Conservation (phyloP, 2,329 filamentous ascomycete species). For the Diplodia mutila region DNA sequence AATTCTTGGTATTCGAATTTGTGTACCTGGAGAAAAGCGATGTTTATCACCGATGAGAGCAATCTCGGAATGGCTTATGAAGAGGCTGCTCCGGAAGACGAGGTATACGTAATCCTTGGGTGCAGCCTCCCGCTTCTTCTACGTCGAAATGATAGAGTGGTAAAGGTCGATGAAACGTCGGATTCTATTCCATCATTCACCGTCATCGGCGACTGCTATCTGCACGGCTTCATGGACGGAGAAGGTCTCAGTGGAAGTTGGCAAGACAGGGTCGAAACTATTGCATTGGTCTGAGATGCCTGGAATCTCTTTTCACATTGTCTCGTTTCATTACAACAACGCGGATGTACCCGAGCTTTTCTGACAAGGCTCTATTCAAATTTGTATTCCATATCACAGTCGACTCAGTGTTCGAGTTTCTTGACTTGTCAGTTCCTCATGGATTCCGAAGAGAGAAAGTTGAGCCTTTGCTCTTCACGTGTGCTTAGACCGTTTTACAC, state of each 20-base stretch:
- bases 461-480: no score
- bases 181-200: background rate
- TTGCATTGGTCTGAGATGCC: background rate
- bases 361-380: no score
- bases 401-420: no score
- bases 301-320: no score
- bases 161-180: background rate
- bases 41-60: background rate
- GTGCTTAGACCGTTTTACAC: no score
- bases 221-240: background rate
- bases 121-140: background rate
- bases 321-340: no score
- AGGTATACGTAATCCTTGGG: background rate
- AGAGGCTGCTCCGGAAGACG: background rate
- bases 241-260: background rate
- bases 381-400: no score
- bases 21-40: background rate
- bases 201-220: background rate
- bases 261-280: background rate
- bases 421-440: no score
- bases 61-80: background rate
- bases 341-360: no score
- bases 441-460: no score
- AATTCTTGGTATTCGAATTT: background rate
- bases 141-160: background rate